Evolutionary conservation across 306 rosid genomes (phyloP), one percentile per base, ranked within the genome.

Genomic region (Prinsepia uniflora): DNA sequence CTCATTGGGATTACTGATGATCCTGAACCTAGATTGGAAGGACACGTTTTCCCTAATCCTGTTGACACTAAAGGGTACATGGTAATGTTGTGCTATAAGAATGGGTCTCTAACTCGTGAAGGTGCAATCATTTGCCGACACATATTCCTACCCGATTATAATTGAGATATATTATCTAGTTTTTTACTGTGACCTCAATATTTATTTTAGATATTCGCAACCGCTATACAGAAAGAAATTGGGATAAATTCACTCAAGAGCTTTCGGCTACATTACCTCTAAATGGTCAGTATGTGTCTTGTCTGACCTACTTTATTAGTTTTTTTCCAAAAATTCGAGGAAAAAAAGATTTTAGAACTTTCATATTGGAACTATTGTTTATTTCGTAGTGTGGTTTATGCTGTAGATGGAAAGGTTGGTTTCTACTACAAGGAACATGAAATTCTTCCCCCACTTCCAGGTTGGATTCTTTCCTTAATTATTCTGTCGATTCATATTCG

Each of bases 351-450:
- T 55, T 19, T 41, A 19, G 48, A 40, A 45, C 12, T 61, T 43
- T 53, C 7, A 20, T n/a, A 11, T 50, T 70, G 54, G 57, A 19
- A 53, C 45, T 63, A 14, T 74, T 63, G 67, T 61, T 58, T 22
- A 11, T 81, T 82, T 78, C 67, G 62, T 67, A 59, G 55, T 44
- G 15, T 66, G 40, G 53, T 73, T 79, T 74, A 11, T 78, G 59
- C 30, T 43, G 58, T 44, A 94, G 98, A 83, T 81, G 97, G 99
- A 58, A 91, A 86, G 83, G 47, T 94, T 42, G 99, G 99, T 56
- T 94, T 91, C 87, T 94, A 89, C 86, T 94, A 87, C 86, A 94
- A 91, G 87, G 99, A 94, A 66, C 95, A 89, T 79, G 99, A 94
- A 83, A 94, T 94, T 78, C 81, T 94, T 58, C 99, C 99, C 71